phyloP scores from a whole-genome alignment of 768 basidiomycete species.

The Panellus pusillus region DNA sequence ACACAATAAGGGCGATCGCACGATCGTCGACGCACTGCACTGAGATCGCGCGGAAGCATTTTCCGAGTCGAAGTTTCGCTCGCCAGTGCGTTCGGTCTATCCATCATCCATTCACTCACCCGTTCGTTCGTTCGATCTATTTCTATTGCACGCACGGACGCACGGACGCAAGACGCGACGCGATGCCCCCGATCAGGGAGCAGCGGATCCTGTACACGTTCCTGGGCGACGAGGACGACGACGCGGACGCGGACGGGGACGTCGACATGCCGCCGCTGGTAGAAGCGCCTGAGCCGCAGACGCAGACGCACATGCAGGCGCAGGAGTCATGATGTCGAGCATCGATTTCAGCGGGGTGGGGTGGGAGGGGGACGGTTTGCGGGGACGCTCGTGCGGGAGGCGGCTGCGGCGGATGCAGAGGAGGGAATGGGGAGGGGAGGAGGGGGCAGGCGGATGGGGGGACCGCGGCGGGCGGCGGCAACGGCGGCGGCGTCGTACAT shows the following conservation, averaged over 20 bases:
- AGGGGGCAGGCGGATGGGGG: too few species aligned
- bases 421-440: neutral
- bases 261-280: conserved; percentile 23
- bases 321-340: conserved; percentile 22
- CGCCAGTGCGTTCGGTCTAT: too few species aligned
- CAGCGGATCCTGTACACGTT: conserved; percentile 19
- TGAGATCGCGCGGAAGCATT: too few species aligned
- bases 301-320: neutral
- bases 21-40: too few species aligned
- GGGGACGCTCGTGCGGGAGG: neutral
- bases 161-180: neutral
- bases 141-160: too few species aligned
- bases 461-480: neutral
- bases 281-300: conserved; percentile 1
- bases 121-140: too few species aligned
- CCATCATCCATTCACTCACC: too few species aligned
- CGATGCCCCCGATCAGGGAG: conserved; percentile 22
- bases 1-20: too few species aligned
- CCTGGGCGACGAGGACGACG: conserved; percentile 20
- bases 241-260: neutral
- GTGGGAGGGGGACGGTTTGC: conserved; percentile 8
- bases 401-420: neutral
- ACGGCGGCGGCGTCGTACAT: conserved; percentile 60
- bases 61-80: too few species aligned
- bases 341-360: conserved; percentile 16